Evolutionary conservation across 345 rosid species (phyloP), one percentile per base, ranked within the genome.

Genomic region (Citrus mangshanensis): DNA sequence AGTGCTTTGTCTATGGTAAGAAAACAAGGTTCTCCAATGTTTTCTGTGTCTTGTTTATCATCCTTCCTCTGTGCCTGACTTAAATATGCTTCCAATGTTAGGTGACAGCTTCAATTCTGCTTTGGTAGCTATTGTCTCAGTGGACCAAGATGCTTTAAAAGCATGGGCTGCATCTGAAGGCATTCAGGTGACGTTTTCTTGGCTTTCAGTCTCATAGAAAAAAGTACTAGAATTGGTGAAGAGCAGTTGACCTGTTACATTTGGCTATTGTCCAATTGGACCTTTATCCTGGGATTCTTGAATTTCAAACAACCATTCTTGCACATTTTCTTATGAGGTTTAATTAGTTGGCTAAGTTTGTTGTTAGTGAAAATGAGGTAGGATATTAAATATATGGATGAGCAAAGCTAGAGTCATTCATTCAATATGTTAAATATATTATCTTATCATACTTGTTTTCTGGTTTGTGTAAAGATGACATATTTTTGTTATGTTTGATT

Each of bases 51-150:
- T 27, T 69, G 59, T 30, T 71, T 22, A 9, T 30, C 37, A 65
- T 62, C 82, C 70, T 22, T 42, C 30, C 81, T 19, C 63, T 56
- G 12, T 27, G 21, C 69, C 70, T 77, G 84, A 71, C 80, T 76
- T 28, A 30, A 60, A 30, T 27, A 38, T 77, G 60, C 75, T 78
- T 78, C 62, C 70, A 10, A 74, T 79, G 75, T 68, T 60, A 95
- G 99, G 99, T 86, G 99, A 96, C 88, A 96, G 99, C 86, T 81
- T 96, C 54, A 94, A 96, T 78, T 91, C 99, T 59, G 83, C 92
- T 69, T 75, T 96, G 87, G 98, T 96, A 21, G 99, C 93, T 19
- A 70, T 96, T 80, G 94, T 94, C 70, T 84, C 98, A 59, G 97
- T 94, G 54, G 99, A 96, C 84, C 93, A 54, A 25, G 99, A 94